A percentile compares a stretch with the other conserved stretches of the same genome.
phyloP scores from a whole-genome alignment of 2,329 filamentous ascomycete species.

The Thyridium curvatum region DNA sequence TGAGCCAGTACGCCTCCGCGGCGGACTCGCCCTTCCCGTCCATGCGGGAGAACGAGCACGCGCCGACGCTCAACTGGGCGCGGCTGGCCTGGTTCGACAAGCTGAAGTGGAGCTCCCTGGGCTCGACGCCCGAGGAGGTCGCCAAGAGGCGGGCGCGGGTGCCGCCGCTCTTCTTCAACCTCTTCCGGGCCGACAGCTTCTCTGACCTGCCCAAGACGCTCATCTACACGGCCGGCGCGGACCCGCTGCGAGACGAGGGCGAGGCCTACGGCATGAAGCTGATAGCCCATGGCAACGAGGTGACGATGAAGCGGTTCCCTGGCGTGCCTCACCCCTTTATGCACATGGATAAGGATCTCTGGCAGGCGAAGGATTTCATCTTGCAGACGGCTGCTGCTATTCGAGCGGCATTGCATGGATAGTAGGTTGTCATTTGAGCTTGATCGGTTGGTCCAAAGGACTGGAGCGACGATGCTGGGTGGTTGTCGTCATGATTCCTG shows the following conservation, averaged over 20 bases:
- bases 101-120: constrained; percentile 12
- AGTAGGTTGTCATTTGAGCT: no score
- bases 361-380: not conserved
- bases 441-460: no score
- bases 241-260: constrained; percentile 41
- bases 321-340: constrained; percentile 44
- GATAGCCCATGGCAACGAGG: constrained; percentile 35
- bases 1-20: constrained; percentile 24
- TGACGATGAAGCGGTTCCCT: constrained; percentile 35
- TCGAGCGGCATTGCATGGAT: no score
- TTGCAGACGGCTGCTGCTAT: not conserved
- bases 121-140: not conserved
- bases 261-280: constrained; percentile 37
- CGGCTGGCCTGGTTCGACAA: constrained; percentile 33
- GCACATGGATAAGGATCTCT: constrained; percentile 30
- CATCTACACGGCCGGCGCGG: constrained; percentile 34
- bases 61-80: constrained; percentile 35
- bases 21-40: constrained; percentile 29
- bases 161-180: constrained; percentile 8
- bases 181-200: constrained; percentile 27
- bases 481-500: no score
- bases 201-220: constrained; percentile 26
- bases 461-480: no score
- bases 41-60: constrained; percentile 32
- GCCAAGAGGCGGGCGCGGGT: constrained; percentile 5